Percentiles rank a stretch among this genome's conserved stretches.
phyloP scores from a whole-genome alignment of 2,329 filamentous ascomycete species.

The Phyllosticta citriasiana region DNA sequence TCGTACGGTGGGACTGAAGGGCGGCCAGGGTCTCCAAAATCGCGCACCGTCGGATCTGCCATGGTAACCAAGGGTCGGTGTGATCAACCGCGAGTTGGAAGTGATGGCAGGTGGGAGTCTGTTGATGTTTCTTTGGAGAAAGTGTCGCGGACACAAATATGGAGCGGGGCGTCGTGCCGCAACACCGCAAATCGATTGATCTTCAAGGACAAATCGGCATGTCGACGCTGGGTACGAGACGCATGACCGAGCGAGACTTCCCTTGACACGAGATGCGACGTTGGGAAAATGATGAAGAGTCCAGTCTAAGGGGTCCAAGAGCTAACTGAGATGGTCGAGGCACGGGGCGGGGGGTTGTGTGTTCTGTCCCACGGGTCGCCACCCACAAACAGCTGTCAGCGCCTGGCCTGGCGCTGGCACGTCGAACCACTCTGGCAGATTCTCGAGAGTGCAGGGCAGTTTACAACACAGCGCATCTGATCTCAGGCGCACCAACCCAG shows the following conservation, averaged over 20 bases:
- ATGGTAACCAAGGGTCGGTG: not conserved
- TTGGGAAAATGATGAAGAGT: too few relatives aligned
- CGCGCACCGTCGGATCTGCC: constrained; percentile 8
- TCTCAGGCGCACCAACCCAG: too few relatives aligned
- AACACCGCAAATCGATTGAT: not conserved
- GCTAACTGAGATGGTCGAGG: too few relatives aligned
- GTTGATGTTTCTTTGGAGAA: not conserved
- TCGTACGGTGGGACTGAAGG: constrained; percentile 1
- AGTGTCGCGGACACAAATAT: not conserved
- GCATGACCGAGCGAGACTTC: not conserved
- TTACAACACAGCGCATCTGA: too few relatives aligned
- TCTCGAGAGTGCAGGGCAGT: too few relatives aligned
- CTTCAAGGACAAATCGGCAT: not conserved
- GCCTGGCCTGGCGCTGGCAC: too few relatives aligned
- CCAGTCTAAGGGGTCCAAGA: too few relatives aligned
- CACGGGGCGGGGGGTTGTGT: too few relatives aligned
- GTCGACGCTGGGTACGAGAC: not conserved
- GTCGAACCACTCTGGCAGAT: too few relatives aligned
- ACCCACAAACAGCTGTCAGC: too few relatives aligned
- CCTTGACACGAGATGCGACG: too few relatives aligned
- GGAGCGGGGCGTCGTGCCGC: not conserved
- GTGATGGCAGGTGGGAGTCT: not conserved
- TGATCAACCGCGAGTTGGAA: not conserved
- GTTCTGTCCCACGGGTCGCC: too few relatives aligned
- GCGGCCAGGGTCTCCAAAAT: constrained; percentile 2